Percentiles rank a stretch among this genome's conserved stretches.
Evolutionary conservation across 75 land plant genomes (phyloP).

Genomic region (Picea glauca): DNA sequence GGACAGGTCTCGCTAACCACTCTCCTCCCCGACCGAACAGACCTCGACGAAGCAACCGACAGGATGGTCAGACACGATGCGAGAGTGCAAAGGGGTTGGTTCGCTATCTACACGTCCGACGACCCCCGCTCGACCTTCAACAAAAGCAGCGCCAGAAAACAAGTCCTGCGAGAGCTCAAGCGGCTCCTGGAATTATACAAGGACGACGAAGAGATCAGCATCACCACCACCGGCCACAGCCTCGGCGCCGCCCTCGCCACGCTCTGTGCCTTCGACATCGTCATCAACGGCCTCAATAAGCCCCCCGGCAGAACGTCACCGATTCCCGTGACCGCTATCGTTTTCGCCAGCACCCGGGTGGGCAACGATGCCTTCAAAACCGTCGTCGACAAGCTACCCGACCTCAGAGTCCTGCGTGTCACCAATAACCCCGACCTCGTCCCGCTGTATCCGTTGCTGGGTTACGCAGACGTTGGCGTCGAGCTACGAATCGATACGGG

Average conservation of each 20-base stretch:
- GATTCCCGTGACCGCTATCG: constrained; percentile 23
- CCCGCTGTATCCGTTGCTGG: constrained; percentile 19
- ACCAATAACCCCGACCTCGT: constrained; percentile 20
- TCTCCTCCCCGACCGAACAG: neutral
- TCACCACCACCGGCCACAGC: constrained; percentile 41
- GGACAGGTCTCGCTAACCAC: neutral
- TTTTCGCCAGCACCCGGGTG: constrained; percentile 21
- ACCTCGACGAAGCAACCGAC: neutral
- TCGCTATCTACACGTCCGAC: constrained; percentile 62
- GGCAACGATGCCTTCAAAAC: constrained; percentile 24
- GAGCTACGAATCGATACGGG: constrained; percentile 20
- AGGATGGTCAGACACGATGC: neutral
- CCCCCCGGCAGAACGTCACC: neutral
- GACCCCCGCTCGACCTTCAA: constrained; percentile 45
- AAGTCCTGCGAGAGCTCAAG: constrained; percentile 31
- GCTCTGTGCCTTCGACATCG: constrained; percentile 34
- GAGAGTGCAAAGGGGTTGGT: constrained; percentile 53
- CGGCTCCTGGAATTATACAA: constrained; percentile 11
- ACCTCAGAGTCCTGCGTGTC: constrained; percentile 22
- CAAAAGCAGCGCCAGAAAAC: constrained; percentile 60
- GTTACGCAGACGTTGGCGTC: constrained; percentile 20
- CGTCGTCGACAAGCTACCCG: constrained; percentile 10
- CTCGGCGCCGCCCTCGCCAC: constrained; percentile 28
- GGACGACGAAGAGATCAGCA: constrained; percentile 21
- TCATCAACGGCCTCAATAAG: constrained; percentile 12